These are phyloP conservation scores for Pharnaceum exiguum DNA, from an alignment of 148 eudicot genomes.

Conservation along the genomic window DNA sequence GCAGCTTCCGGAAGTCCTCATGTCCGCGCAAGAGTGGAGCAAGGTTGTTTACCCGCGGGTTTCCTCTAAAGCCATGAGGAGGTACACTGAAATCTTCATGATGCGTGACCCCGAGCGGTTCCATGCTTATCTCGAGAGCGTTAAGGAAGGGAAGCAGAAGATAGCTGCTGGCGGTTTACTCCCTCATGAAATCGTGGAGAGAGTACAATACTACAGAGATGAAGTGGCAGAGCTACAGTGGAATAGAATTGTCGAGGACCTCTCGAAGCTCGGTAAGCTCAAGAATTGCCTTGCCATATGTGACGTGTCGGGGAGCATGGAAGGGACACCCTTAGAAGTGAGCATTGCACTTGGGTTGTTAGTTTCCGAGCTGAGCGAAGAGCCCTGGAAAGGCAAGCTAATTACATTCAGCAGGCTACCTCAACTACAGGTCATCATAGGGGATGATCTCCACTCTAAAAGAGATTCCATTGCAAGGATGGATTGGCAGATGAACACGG, in stretches of 20 bases:
- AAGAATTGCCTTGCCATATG: slow-evolving; percentile 39
- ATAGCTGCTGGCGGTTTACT: slow-evolving; percentile 51
- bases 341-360: slow-evolving; percentile 36
- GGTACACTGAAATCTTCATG: slow-evolving; percentile 22
- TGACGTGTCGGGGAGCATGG: slow-evolving; percentile 49
- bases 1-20: slow-evolving; percentile 45
- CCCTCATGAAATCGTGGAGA: slow-evolving; percentile 39
- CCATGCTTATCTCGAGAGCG: slow-evolving; percentile 28
- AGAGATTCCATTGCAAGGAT: slow-evolving; percentile 2
- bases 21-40: slow-evolving; percentile 33
- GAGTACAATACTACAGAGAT: neutral
- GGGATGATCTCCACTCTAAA: slow-evolving; percentile 15
- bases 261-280: slow-evolving; percentile 28
- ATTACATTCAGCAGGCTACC: slow-evolving; percentile 23
- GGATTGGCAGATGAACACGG: slow-evolving; percentile 19
- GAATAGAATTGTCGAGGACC: slow-evolving; percentile 42
- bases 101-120: slow-evolving; percentile 31
- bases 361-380: slow-evolving; percentile 29
- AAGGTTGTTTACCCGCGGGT: slow-evolving; percentile 30
- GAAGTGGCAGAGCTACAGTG: slow-evolving; percentile 42
- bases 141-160: slow-evolving; percentile 32
- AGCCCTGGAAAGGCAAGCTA: slow-evolving; percentile 33
- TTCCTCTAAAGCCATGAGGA: slow-evolving; percentile 49
- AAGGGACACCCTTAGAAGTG: slow-evolving; percentile 34
- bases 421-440: slow-evolving; percentile 22